These are phyloP conservation scores for Pythium coloratum DNA, from an alignment of 352 stramenopile genomes.

Conservation along the genomic window DNA sequence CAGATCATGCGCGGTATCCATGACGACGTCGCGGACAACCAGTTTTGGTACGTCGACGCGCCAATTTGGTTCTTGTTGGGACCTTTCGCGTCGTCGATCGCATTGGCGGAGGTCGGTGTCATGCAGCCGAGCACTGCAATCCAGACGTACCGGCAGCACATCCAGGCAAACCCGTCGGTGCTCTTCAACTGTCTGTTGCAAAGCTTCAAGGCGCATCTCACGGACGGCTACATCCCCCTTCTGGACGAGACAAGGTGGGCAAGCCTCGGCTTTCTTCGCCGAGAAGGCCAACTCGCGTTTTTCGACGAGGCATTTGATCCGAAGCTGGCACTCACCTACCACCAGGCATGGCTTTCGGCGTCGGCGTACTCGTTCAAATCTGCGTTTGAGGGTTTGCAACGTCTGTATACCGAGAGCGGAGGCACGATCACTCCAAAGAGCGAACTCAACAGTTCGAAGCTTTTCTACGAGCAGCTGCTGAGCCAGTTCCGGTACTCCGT, in stretches of 20 bases:
- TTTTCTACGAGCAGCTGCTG: conserved; percentile 21
- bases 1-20: conserved; percentile 63
- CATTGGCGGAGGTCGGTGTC: conserved; percentile 32
- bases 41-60: conserved; percentile 79
- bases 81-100: conserved; percentile 55
- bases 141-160: conserved; percentile 45
- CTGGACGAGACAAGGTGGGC: conserved; percentile 57
- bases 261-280: conserved; percentile 56
- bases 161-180: conserved; percentile 55
- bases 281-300: conserved; percentile 56
- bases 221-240: conserved; percentile 48
- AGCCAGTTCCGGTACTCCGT: conserved; percentile 26
- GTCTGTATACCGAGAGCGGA: conserved; percentile 19
- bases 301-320: conserved; percentile 49
- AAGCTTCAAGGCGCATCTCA: conserved; percentile 53
- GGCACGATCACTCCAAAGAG: conserved; percentile 20
- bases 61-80: conserved; percentile 64
- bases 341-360: conserved; percentile 43
- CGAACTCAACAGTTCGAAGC: conserved; percentile 21
- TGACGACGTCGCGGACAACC: conserved; percentile 35
- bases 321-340: conserved; percentile 44
- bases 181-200: conserved; percentile 63
- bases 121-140: conserved; percentile 29
- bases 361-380: conserved; percentile 58
- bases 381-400: conserved; percentile 51